A percentile compares a stretch with the other conserved stretches of the same genome.
These are phyloP conservation scores for Cladophialophora immunda DNA, from an alignment of 2,329 filamentous ascomycete species.

Conservation along the genomic window DNA sequence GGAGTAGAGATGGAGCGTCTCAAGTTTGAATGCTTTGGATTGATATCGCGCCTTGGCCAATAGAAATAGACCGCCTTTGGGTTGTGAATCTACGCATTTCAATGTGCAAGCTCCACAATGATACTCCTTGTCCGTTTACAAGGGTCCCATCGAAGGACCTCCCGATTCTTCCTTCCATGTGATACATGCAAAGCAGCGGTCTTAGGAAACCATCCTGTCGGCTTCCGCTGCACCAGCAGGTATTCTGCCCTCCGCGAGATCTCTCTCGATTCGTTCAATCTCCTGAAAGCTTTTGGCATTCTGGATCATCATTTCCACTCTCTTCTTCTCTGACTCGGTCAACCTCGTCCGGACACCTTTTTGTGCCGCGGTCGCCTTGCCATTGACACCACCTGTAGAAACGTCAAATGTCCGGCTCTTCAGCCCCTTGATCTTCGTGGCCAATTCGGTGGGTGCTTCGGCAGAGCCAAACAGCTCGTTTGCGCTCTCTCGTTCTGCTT, in stretches of 20 bases:
- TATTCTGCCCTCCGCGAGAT: conserved; percentile 86
- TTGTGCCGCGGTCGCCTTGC: conserved; percentile 51
- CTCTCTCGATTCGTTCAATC: conserved; percentile 89
- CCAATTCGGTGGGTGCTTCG: conserved; percentile 80
- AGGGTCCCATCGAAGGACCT: neutral
- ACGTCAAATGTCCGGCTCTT: conserved; percentile 79
- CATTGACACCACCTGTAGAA: conserved; percentile 49
- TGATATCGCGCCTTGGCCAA: neutral
- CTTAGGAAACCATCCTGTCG: conserved; percentile 44
- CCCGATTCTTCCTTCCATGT: neutral
- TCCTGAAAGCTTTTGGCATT: conserved; percentile 89
- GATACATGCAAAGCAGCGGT: neutral
- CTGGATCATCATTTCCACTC: conserved; percentile 84
- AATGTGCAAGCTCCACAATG: neutral
- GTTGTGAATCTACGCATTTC: neutral
- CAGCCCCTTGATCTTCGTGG: conserved; percentile 82
- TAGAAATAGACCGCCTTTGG: conserved; percentile 7
- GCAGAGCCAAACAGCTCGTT: conserved; percentile 82
- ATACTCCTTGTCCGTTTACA: neutral
- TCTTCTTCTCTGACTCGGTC: conserved; percentile 86
- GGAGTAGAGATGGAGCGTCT: conserved; percentile 25
- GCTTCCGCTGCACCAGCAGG: conserved; percentile 67
- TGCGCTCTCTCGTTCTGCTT: conserved; percentile 79
- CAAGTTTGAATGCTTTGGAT: neutral
- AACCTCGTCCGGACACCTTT: conserved; percentile 82